Base-by-base conservation (phyloP, 257 asterid species). In the Solanum sparsipilum region DNA sequence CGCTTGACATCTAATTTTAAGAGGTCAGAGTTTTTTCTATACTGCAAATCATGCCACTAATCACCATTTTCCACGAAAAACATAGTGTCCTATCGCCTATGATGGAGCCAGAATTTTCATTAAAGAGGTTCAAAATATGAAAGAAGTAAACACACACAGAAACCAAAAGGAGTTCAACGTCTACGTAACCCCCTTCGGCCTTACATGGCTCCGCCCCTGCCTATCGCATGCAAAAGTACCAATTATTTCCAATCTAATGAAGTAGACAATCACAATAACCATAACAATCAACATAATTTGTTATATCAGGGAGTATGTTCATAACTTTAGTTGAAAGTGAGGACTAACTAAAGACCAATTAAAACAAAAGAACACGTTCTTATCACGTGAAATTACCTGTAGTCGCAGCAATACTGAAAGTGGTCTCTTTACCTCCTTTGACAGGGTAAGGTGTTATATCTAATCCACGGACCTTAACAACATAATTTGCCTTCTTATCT, bases 371-470 rank as follows among this genome's bases (percentile, higher is more conserved):
- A 25, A 85, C 7, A 7, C 1, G 44, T 35, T 39, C 35, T 35
- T 31, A 46, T 83, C 75, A 81, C 27, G 70, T 9, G 32, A 31
- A 31, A 71, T 71, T 70, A 90, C 92, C 90, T 81, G 93, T 73
- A 32, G 90, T 87, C 25, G 94, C 93, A 36, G 86, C 36, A 58
- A 92, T 83, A 48, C 86, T 76, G 89, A 92, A 90, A 70, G 89
- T 92, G 34, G 94, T 89, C 39, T 83, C 56, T 71, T 87, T 56
- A 87, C 85, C 89, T 82, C 92, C 88, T 44, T 87, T 78, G 23
- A 90, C 89, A 63, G 94, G 94, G 88, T 38, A 90, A 74, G 93
- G 93, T 65, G 91, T 58, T 71, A 92, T 92, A 11, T 89, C 94
- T 7, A 92, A 88, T 71, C 92, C 92, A 86, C 88, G 90, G 85